phyloP scores from a whole-genome alignment of 2,329 filamentous ascomycete genomes.

The Torrubiellomyces zombiae region DNA sequence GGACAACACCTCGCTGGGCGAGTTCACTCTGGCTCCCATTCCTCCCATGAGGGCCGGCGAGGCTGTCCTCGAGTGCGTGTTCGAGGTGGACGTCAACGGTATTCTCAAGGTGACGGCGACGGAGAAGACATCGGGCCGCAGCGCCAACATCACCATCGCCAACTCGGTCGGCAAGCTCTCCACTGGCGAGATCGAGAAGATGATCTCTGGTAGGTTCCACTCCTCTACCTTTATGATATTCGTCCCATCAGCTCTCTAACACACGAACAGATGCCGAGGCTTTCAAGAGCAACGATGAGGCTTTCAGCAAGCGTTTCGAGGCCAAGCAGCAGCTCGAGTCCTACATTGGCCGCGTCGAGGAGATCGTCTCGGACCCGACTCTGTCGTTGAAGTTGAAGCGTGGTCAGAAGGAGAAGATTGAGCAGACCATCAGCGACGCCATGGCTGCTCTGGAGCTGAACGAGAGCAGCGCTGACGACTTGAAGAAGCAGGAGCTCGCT shows the following conservation, averaged over 20 bases:
- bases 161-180: constrained; percentile 99
- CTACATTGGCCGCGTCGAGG: constrained; percentile 96
- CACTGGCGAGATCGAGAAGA: constrained; percentile 85
- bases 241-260: constrained; percentile 1
- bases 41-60: constrained; percentile 87
- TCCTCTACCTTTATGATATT: not conserved
- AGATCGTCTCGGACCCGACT: constrained; percentile 92
- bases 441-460: constrained; percentile 96
- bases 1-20: constrained; percentile 93
- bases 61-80: constrained; percentile 91
- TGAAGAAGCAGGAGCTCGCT: constrained; percentile 99
- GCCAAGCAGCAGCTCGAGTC: constrained; percentile 98
- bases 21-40: constrained; percentile 85
- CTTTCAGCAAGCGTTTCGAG: constrained; percentile 99
- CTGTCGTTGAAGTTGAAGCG: constrained; percentile 97
- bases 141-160: constrained; percentile 98
- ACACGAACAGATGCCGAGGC: constrained; percentile 94
- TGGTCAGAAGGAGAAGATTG: constrained; percentile 98
- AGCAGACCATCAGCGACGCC: constrained; percentile 88
- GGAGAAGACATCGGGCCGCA: constrained; percentile 96
- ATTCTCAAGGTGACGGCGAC: constrained; percentile 98
- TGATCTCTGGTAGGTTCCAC: constrained; percentile 74
- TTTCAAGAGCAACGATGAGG: constrained; percentile 96
- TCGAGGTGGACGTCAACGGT: constrained; percentile 99
- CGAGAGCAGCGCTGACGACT: constrained; percentile 78